Base-by-base conservation (phyloP, 192 early-diverging fungal species). In the Coemansia sp. region DNA sequence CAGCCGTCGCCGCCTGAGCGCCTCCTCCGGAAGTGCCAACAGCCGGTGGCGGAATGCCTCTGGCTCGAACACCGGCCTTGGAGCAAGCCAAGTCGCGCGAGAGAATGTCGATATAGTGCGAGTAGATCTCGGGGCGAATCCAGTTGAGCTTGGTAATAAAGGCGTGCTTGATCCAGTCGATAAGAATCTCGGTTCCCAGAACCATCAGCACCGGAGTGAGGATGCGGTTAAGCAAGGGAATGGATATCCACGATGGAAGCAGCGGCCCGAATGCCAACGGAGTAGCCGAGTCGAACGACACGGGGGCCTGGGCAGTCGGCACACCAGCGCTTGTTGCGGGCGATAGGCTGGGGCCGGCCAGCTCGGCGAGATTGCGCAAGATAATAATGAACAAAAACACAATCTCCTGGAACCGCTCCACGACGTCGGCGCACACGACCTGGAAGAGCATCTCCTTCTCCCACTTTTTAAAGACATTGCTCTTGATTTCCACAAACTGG, bases 401-500 rank as follows among this genome's bases (percentile, higher is more conserved):
- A 1, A 86, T 85, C 11, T 95, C 83, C 72, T 99, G 95, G 68
- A 98, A 97, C 6, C 97, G 86, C 77, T 98, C 96, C 6, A 97
- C 95, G 41, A 98, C 93, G 80, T 99, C 96, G 42, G 88, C 88
- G 73, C 97, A 99, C 42, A 87, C 87, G 11, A 99, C 69, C 69
- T 99, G 96, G 73, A 98, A 99, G 63, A 99, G 79, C 73, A 96
- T 97, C 64, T 97, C 97, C 66, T 89, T 87, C 76, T 99, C 97
- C 86, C 94, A 98, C 53, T 88, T 89, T 65, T 99, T 99, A 63
- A 98, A 99, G 6, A 99, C 97, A 42, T 88, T 91, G 62, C 93
- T 89, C 67, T 99, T 99, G 75, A 99, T 95, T 69, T 99, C 97
- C 8, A 95, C 93, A 86, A 99, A 99, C 82, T 98, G 97, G 68